Evolutionary conservation across 148 eudicot genomes (phyloP).

Genomic region (Rhododendron molle): DNA sequence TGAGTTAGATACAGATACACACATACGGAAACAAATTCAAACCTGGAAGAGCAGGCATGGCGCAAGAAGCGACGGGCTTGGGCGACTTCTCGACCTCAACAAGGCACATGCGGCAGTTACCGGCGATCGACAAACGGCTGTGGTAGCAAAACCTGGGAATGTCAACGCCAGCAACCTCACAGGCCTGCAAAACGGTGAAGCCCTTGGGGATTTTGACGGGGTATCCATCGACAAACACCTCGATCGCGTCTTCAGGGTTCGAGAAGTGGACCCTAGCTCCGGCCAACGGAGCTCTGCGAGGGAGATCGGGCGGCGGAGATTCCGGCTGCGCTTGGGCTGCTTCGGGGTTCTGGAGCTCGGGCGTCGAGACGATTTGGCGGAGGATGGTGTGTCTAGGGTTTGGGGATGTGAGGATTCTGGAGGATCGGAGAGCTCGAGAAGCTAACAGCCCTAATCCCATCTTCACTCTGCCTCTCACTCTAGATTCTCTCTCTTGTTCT

Average conservation of each 20-base stretch:
- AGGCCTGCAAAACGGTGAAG: constrained; percentile 89
- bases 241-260: constrained; percentile 85
- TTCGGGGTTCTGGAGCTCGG: constrained; percentile 54
- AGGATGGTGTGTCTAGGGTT: constrained; percentile 18
- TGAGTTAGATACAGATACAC: no score
- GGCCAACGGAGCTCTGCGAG: constrained; percentile 51
- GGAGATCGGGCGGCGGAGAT: constrained; percentile 40
- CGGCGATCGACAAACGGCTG: constrained; percentile 78
- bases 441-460: constrained; percentile 38
- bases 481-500: not conserved
- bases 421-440: constrained; percentile 38
- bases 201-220: constrained; percentile 93
- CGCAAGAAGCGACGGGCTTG: constrained; percentile 97
- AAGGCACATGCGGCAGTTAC: constrained; percentile 94
- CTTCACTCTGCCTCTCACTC: not conserved
- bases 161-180: constrained; percentile 93
- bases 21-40: not conserved
- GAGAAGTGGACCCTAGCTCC: constrained; percentile 83
- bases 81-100: constrained; percentile 98
- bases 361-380: constrained; percentile 56
- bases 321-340: constrained; percentile 27
- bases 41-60: constrained; percentile 99
- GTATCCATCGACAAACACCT: constrained; percentile 93
- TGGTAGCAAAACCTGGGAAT: constrained; percentile 92
- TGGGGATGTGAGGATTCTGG: constrained; percentile 14